Conservation (phyloP, 768 basidiomycete species). For the Dioszegia crocea region DNA sequence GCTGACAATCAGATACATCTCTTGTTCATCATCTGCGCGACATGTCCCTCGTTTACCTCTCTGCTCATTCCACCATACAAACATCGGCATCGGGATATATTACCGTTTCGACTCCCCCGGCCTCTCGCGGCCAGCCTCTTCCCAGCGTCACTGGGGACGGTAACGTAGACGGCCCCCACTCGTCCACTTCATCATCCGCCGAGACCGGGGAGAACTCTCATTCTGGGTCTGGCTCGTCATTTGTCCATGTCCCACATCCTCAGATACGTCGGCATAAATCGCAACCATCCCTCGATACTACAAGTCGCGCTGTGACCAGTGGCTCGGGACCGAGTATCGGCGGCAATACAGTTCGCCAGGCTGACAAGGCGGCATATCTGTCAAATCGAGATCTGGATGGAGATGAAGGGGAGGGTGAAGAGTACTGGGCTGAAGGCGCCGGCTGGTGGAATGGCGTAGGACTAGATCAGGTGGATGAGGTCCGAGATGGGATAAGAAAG, state of each 20-base stretch:
- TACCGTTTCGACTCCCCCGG: constrained; percentile 13
- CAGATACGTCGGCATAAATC: constrained; percentile 15
- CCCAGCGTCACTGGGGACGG: neutral
- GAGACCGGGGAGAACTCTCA: constrained; percentile 1
- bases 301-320: neutral
- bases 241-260: constrained; percentile 31
- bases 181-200: constrained; percentile 21
- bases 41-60: constrained; percentile 40
- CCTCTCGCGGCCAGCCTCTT: neutral
- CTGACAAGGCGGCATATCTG: constrained; percentile 25
- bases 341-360: neutral
- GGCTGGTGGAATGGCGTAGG: constrained; percentile 60
- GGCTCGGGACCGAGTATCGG: neutral
- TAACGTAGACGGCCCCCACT: neutral
- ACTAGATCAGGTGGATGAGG: constrained; percentile 62
- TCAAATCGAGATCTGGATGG: constrained; percentile 57
- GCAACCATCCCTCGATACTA: neutral
- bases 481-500: constrained; percentile 56
- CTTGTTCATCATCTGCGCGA: constrained; percentile 40
- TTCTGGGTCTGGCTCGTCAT: constrained; percentile 21
- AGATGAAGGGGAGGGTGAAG: constrained; percentile 50
- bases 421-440: constrained; percentile 51
- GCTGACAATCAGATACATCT: constrained; percentile 25
- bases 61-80: constrained; percentile 16
- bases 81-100: constrained; percentile 24